Percentiles rank a stretch among this genome's conserved stretches.
phyloP scores from a whole-genome alignment of 1,139 yeast genomes.

The Yamadazyma songkhlaensis region DNA sequence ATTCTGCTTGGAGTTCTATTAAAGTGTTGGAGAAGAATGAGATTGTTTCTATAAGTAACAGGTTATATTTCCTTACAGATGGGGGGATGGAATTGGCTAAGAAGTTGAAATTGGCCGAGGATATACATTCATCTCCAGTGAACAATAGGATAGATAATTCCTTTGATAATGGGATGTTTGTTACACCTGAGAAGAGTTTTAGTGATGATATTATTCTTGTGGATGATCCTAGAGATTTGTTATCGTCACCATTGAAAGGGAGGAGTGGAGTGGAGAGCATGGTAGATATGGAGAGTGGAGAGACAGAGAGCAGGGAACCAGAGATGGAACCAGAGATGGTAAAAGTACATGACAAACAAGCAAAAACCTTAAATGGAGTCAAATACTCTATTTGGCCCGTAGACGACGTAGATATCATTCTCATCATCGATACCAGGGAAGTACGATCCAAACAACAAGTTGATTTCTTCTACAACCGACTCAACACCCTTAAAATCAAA shows the following conservation, averaged over 20 bases:
- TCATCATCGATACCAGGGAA: constrained; percentile 83
- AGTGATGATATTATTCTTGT: constrained; percentile 9
- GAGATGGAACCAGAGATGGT: no score
- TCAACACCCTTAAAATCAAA: constrained; percentile 48
- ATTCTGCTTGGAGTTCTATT: constrained; percentile 79
- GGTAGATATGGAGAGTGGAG: no score
- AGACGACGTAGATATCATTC: constrained; percentile 51
- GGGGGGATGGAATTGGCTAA: constrained; percentile 66
- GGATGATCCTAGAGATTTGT: constrained; percentile 12
- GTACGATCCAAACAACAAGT: constrained; percentile 59
- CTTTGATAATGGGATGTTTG: constrained; percentile 34
- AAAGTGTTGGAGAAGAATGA: constrained; percentile 63
- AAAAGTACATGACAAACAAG: constrained; percentile 21
- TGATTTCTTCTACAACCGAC: constrained; percentile 57
- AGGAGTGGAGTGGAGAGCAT: neutral
- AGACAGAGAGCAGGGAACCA: no score
- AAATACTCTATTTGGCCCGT: constrained; percentile 38
- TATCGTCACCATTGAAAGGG: constrained; percentile 11
- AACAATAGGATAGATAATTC: constrained; percentile 17
- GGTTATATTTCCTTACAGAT: constrained; percentile 63
- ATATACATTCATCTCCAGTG: constrained; percentile 26
- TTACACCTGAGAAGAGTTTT: constrained; percentile 20
- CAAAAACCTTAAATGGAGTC: constrained; percentile 20
- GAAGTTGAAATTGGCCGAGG: constrained; percentile 49
- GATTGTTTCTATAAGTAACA: constrained; percentile 54